Conservation (phyloP, 371 early-diverging fungal species). For the Chytridium lagenaria region DNA sequence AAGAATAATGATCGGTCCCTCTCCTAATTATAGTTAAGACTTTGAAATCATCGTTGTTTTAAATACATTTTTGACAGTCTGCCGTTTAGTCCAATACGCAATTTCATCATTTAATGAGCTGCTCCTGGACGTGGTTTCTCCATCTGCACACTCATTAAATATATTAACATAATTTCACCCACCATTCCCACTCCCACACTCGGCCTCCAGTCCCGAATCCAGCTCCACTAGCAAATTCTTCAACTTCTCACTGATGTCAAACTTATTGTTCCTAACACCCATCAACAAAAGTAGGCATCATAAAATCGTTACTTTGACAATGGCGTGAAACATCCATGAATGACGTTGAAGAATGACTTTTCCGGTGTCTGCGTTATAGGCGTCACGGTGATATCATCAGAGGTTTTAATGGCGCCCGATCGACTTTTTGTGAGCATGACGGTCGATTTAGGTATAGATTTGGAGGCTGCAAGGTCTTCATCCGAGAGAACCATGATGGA, state of each 20-base stretch:
- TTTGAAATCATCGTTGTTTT: constrained; percentile 16
- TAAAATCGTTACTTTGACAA: constrained; percentile 14
- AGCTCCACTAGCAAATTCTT: constrained; percentile 50
- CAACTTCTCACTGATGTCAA: constrained; percentile 43
- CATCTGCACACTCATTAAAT: background rate
- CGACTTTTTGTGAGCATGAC: background rate
- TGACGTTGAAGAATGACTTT: constrained; percentile 25
- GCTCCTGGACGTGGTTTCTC: background rate
- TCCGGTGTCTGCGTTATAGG: constrained; percentile 22
- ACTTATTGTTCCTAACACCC: constrained; percentile 37
- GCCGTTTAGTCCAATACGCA: constrained; percentile 7
- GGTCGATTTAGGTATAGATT: background rate
- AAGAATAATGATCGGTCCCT: constrained; percentile 31
- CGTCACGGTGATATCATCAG: background rate
- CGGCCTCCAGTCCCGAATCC: constrained; percentile 41
- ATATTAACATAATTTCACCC: constrained; percentile 1
- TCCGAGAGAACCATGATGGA: background rate
- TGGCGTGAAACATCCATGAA: constrained; percentile 35
- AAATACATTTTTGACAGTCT: constrained; percentile 9
- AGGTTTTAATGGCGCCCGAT: background rate
- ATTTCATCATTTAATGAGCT: background rate
- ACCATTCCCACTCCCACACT: constrained; percentile 25
- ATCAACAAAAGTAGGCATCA: background rate
- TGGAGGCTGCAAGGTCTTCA: background rate
- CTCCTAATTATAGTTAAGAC: constrained; percentile 19